Conservation (phyloP, 2,329 filamentous ascomycete species). For the Cordyceps cicadae region DNA sequence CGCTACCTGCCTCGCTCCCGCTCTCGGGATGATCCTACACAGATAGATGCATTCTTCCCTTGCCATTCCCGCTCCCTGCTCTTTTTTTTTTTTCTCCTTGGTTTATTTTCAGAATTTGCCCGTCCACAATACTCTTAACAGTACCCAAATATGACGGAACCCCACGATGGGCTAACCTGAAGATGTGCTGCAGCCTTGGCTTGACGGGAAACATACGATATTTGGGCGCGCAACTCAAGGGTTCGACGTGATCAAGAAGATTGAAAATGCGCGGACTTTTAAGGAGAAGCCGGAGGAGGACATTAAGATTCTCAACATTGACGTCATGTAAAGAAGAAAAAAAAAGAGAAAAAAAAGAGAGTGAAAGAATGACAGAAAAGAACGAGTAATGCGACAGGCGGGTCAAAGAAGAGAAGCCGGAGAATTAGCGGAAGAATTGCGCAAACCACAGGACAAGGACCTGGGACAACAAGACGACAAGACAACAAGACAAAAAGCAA, state of each 20-base stretch:
- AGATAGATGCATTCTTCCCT: not conserved
- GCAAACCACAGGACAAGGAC: not conserved
- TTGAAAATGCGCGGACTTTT: constrained; percentile 80
- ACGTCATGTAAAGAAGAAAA: constrained; percentile 41
- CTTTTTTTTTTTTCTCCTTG: not conserved
- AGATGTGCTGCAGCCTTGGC: constrained; percentile 56
- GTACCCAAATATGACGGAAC: constrained; percentile 5
- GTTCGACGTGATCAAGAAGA: constrained; percentile 89
- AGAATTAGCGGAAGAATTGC: too few relatives aligned
- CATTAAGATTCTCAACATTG: constrained; percentile 92
- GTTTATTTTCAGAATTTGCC: not conserved
- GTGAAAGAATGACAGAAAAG: too few relatives aligned
- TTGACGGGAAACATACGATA: constrained; percentile 93
- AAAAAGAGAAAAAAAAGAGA: too few relatives aligned
- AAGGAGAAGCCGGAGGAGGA: constrained; percentile 94
- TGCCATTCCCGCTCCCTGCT: constrained; percentile 4
- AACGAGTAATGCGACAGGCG: not conserved
- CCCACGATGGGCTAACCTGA: constrained; percentile 17
- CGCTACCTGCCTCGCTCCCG: constrained; percentile 5
- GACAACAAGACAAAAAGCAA: too few relatives aligned
- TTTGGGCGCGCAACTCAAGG: constrained; percentile 88
- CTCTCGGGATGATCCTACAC: constrained; percentile 2
- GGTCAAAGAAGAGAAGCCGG: not conserved
- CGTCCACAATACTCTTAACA: not conserved
- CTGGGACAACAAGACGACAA: too few relatives aligned